Base-by-base conservation (phyloP, 2,329 filamentous ascomycete species). In the Penicillium sp. region DNA sequence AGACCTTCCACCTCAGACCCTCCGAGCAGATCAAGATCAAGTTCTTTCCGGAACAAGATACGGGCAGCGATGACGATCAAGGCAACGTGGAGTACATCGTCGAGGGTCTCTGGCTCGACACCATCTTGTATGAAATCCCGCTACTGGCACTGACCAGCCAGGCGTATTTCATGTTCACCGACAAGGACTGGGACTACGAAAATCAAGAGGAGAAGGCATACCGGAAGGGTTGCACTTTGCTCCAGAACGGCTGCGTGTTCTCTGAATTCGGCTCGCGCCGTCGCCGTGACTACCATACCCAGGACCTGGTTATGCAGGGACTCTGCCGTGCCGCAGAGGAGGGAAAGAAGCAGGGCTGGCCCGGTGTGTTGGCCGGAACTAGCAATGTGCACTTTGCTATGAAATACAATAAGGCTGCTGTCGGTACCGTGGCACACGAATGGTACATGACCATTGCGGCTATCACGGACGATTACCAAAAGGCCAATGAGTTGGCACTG, bases 361-460 rank as follows among this genome's bases (percentile, higher is more conserved):
- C 82, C 1, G 92, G 93, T 10, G 88, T 87, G 71, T 81, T 97
- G 46, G 85, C 88, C 0, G 94, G 94, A 11, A 96, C 93, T 0
- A 97, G 92, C 74, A 99, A 99, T 70, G 94, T 99, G 4, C 93
- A 97, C 72, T 86, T 99, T 64, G 94, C 94, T 11, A 96, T 96
- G 91, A 89, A 91, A 68, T 93, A 96, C 75, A 87, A 86, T 44
- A 85, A 97, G 45, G 79, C 86, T 4, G 92, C 94, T 0, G 84
- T 97, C 13, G 94, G 94, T 5, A 99, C 94, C 0, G 87, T 91
- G 2, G 94, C 94, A 0, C 94, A 99, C 70, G 94, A 99, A 77
- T 99, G 94, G 94, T 97, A 97, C 79, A 99, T 99, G 94, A 92
- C 91, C 41, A 93, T 96, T 61, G 94, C 94, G 0, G 92, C 94